These are phyloP conservation scores for Cordyceps cicadae DNA, from an alignment of 2,329 filamentous ascomycete species.

Conservation along the genomic window DNA sequence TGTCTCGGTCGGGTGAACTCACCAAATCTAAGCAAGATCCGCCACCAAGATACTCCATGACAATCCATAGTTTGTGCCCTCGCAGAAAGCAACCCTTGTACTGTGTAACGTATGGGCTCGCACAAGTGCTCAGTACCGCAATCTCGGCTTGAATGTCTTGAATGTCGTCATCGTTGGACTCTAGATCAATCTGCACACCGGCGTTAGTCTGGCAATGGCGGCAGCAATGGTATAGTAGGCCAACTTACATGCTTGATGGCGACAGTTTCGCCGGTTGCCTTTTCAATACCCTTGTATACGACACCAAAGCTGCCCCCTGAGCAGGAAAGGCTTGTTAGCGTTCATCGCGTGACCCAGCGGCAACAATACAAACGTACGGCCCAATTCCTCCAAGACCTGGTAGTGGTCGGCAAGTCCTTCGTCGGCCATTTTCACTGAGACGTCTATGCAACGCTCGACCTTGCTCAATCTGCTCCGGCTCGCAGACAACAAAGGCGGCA, in stretches of 20 bases:
- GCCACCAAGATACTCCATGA: slow-evolving; percentile 96
- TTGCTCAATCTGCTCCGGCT: slow-evolving; percentile 1
- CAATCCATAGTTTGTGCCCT: slow-evolving; percentile 96
- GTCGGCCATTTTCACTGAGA: slow-evolving; percentile 40
- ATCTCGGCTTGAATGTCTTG: slow-evolving; percentile 98
- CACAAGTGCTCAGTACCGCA: slow-evolving; percentile 86
- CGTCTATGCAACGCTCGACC: neutral
- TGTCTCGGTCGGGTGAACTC: slow-evolving; percentile 23
- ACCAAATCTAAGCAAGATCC: slow-evolving; percentile 93
- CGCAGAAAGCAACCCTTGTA: slow-evolving; percentile 96
- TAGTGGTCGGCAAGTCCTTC: slow-evolving; percentile 75
- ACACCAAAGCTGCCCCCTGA: slow-evolving; percentile 44
- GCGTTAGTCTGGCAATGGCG: neutral
- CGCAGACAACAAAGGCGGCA: neutral
- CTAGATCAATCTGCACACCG: slow-evolving; percentile 77
- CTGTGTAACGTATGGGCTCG: slow-evolving; percentile 86
- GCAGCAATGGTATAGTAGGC: neutral
- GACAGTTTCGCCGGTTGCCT: slow-evolving; percentile 80
- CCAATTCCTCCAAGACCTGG: slow-evolving; percentile 91
- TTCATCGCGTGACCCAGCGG: neutral
- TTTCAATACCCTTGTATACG: slow-evolving; percentile 95
- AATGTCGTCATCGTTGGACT: slow-evolving; percentile 97
- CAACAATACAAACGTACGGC: slow-evolving; percentile 59
- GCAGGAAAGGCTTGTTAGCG: slow-evolving; percentile 7
- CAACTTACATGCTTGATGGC: slow-evolving; percentile 86